These are phyloP conservation scores for Urochloa ruziziensis DNA, from an alignment of 176 grass and related monocot genomes.

Conservation along the genomic window DNA sequence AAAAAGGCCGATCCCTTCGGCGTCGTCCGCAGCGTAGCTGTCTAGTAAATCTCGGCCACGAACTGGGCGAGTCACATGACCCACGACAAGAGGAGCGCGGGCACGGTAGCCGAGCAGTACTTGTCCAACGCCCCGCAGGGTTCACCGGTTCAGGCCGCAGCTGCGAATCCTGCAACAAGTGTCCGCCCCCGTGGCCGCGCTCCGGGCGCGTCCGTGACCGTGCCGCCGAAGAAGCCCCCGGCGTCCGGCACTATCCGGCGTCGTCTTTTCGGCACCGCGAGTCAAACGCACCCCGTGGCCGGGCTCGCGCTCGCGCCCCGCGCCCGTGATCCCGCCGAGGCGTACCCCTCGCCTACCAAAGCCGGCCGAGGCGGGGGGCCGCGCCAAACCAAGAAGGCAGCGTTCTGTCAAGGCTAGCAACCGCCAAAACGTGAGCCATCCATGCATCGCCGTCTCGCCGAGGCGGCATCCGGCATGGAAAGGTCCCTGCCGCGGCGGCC, in stretches of 20 bases:
- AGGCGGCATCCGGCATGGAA: background rate
- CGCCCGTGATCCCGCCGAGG: constrained; percentile 41
- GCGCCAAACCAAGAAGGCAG: background rate
- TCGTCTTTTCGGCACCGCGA: background rate
- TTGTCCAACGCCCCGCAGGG: background rate
- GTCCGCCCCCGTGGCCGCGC: background rate
- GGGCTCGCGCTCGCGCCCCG: background rate
- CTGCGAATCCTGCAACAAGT: background rate
- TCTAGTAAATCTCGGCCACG: background rate
- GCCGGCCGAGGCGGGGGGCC: background rate
- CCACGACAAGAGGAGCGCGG: background rate
- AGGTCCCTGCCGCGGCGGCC: background rate
- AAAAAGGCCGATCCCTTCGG: background rate
- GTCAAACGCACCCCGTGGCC: constrained; percentile 42
- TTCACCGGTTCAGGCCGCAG: too few relatives aligned
- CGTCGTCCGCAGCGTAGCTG: background rate
- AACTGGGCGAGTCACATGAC: constrained; percentile 23
- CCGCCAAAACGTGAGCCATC: constrained; percentile 24
- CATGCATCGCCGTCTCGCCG: background rate
- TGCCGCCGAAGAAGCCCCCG: constrained; percentile 11
- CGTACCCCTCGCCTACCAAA: constrained; percentile 17
- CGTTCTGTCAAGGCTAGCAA: constrained; percentile 22
- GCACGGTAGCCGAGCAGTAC: constrained; percentile 9
- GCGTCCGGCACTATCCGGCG: background rate
- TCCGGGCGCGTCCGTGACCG: constrained; percentile 21